Evolutionary conservation across 306 rosid species (phyloP).

Genomic region (Lablab purpureus): DNA sequence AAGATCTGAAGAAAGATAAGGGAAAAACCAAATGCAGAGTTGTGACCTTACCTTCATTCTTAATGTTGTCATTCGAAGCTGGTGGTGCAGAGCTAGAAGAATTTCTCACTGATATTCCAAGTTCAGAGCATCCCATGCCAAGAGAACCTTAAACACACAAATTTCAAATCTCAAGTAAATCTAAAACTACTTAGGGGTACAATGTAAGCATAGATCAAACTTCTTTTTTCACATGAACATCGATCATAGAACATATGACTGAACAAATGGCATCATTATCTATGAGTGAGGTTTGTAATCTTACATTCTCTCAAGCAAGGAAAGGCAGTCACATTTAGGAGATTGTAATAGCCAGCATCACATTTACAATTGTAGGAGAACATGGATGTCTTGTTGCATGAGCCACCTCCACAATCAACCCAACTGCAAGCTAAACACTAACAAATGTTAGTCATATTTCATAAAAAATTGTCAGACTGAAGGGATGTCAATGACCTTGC

Average conservation of each 20-base stretch:
- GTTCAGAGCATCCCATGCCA: slow-evolving; percentile 70
- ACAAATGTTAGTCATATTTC: neutral
- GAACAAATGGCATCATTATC: neutral
- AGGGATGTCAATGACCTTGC: neutral
- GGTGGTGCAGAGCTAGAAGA: slow-evolving; percentile 57
- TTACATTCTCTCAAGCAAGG: slow-evolving; percentile 85
- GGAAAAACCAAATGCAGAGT: too few species aligned
- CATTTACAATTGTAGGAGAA: slow-evolving; percentile 67
- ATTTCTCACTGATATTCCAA: slow-evolving; percentile 66
- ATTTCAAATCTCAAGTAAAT: slow-evolving; percentile 31
- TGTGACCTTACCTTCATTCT: slow-evolving; percentile 48
- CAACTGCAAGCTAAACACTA: slow-evolving; percentile 71
- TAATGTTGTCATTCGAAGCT: slow-evolving; percentile 41
- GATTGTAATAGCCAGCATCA: slow-evolving; percentile 67
- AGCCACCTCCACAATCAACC: slow-evolving; percentile 83
- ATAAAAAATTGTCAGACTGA: neutral
- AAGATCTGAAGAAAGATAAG: too few species aligned
- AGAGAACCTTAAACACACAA: slow-evolving; percentile 63
- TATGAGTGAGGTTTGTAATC: slow-evolving; percentile 37
- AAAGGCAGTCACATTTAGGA: slow-evolving; percentile 68
- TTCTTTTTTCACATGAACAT: neutral
- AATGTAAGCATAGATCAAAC: neutral
- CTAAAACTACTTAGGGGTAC: slow-evolving; percentile 2
- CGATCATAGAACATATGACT: slow-evolving; percentile 2
- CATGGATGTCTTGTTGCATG: slow-evolving; percentile 74